phyloP scores from a whole-genome alignment of 2,329 filamentous ascomycete species.

The Colletotrichum sublineola region DNA sequence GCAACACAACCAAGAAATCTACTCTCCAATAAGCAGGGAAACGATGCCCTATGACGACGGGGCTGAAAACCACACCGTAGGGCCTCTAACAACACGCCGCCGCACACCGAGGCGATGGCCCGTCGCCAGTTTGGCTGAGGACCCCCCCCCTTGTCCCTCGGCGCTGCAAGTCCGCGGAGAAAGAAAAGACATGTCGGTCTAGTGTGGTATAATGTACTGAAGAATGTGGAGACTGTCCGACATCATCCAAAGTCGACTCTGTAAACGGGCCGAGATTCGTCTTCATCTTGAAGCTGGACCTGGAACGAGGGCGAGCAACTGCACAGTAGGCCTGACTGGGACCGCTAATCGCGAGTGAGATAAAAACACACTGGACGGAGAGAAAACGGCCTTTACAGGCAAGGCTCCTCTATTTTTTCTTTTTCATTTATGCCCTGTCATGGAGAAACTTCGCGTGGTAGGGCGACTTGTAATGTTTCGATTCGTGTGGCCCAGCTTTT shows the following conservation, averaged over 20 bases:
- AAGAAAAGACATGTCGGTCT: neutral
- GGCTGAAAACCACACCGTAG: conserved; percentile 17
- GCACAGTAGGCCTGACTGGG: conserved; percentile 9
- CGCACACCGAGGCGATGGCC: conserved; percentile 8
- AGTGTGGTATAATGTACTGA: conserved; percentile 6
- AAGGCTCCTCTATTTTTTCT: neutral
- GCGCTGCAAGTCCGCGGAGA: conserved; percentile 20
- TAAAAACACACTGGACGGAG: conserved; percentile 7
- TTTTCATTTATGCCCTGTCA: neutral
- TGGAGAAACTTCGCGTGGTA: neutral
- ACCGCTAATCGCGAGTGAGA: conserved; percentile 26
- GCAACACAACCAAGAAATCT: conserved; percentile 23
- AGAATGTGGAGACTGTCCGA: conserved; percentile 34
- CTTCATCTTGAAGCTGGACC: neutral
- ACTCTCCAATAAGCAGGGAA: neutral
- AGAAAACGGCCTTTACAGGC: conserved; percentile 30
- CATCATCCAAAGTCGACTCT: neutral
- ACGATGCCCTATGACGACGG: conserved; percentile 17
- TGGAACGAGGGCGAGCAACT: neutral
- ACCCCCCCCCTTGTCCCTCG: conserved; percentile 10
- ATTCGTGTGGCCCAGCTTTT: neutral
- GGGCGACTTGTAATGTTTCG: neutral
- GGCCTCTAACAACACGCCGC: conserved; percentile 6
- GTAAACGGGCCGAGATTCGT: conserved; percentile 29
- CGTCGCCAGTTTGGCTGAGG: neutral